These are phyloP conservation scores for Apiotrichum sp. DNA, from an alignment of 1,284 basidiomycete species.

Conservation along the genomic window DNA sequence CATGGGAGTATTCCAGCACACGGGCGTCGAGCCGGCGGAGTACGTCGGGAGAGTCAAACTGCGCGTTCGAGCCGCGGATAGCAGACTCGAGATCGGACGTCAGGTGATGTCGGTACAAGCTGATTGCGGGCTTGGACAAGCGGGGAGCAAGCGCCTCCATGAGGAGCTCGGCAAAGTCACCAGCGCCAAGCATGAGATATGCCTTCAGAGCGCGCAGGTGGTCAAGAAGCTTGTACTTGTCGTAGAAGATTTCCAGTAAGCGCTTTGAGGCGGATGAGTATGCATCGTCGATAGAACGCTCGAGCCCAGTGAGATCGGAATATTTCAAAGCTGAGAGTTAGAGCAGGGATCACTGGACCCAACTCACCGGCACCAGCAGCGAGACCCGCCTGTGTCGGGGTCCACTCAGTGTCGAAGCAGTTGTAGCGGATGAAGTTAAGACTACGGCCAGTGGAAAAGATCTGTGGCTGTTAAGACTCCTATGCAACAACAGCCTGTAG, in stretches of 20 bases:
- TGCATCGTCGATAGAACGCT: constrained; percentile 88
- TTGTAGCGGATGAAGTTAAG: constrained; percentile 97
- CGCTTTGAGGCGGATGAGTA: constrained; percentile 87
- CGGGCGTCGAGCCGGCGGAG: constrained; percentile 89
- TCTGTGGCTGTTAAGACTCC: constrained; percentile 52
- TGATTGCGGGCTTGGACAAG: constrained; percentile 80
- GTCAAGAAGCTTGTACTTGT: constrained; percentile 86
- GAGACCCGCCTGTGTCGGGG: constrained; percentile 77
- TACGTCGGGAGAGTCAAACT: constrained; percentile 76
- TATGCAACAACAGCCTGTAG: background rate
- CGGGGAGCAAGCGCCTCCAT: constrained; percentile 89
- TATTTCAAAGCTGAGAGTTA: constrained; percentile 68
- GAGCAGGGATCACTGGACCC: background rate
- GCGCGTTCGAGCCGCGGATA: constrained; percentile 88
- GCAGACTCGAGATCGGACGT: constrained; percentile 94
- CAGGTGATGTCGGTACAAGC: constrained; percentile 89
- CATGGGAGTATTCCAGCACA: constrained; percentile 90
- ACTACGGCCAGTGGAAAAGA: constrained; percentile 96
- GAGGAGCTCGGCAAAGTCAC: constrained; percentile 92
- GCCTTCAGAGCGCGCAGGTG: constrained; percentile 86
- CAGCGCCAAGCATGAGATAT: constrained; percentile 86
- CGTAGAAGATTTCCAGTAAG: constrained; percentile 91
- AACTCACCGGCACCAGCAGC: constrained; percentile 39
- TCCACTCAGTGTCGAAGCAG: constrained; percentile 94
- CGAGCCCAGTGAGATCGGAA: constrained; percentile 85